A percentile compares a stretch with the other conserved stretches of the same genome.
Evolutionary conservation across 225 moss, liverwort and hornwort species (phyloP).

Genomic region (Ulota crispa): DNA sequence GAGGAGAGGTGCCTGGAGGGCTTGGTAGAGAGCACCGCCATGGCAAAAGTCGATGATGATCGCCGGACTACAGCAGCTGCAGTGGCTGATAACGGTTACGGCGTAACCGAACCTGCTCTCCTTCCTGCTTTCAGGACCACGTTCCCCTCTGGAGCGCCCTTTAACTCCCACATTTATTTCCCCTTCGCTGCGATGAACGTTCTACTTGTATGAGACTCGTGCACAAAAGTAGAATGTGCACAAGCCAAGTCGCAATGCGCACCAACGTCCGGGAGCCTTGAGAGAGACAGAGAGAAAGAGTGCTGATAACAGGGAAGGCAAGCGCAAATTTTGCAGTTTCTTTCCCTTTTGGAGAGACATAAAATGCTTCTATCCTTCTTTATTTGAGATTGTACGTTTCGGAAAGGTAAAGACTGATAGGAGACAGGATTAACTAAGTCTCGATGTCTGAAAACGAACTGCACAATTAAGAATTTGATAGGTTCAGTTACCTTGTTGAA

Average conservation of each 20-base stretch:
- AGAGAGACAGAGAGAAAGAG: neutral
- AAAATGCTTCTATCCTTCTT: neutral
- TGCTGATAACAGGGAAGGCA: neutral
- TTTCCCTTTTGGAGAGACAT: neutral
- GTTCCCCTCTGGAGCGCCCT: slow-evolving; percentile 24
- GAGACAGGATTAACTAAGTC: neutral
- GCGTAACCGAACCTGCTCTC: slow-evolving; percentile 30
- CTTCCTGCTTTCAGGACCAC: slow-evolving; percentile 15
- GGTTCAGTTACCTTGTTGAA: neutral
- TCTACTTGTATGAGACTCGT: neutral
- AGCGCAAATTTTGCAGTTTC: neutral
- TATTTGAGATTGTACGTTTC: neutral
- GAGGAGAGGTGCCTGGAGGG: slow-evolving; percentile 25
- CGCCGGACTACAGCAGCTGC: slow-evolving; percentile 23
- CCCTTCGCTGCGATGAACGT: neutral
- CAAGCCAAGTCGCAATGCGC: slow-evolving; percentile 1
- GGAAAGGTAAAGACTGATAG: neutral
- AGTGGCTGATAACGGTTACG: slow-evolving; percentile 45
- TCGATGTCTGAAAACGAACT: neutral
- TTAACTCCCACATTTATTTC: slow-evolving; percentile 7
- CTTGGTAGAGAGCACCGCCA: slow-evolving; percentile 31
- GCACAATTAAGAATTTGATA: neutral
- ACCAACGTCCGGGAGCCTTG: neutral
- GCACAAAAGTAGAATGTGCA: neutral
- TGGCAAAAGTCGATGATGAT: slow-evolving; percentile 24